These are phyloP conservation scores for Eurotiales sp. DNA, from an alignment of 2,329 filamentous ascomycete species.

Conservation along the genomic window DNA sequence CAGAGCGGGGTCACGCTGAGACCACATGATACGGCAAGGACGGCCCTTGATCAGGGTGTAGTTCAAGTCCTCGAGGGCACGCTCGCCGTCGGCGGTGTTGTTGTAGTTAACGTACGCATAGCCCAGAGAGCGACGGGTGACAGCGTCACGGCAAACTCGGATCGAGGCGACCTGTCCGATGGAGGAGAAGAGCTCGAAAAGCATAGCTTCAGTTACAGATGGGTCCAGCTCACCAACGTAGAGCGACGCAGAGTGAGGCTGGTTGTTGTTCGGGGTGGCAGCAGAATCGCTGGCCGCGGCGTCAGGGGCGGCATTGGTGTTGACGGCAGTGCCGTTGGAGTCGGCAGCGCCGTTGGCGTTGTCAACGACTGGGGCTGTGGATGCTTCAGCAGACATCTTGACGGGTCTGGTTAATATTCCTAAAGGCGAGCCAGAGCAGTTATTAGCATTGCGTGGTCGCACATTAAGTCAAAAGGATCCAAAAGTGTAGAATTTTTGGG, in stretches of 20 bases:
- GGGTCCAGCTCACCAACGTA: conserved; percentile 98
- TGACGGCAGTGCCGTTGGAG: conserved; percentile 59
- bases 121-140: conserved; percentile 95
- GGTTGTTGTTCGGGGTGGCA: conserved; percentile 63
- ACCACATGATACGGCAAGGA: conserved; percentile 99
- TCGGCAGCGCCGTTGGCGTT: conserved; percentile 37
- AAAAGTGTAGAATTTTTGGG: conserved; percentile 1
- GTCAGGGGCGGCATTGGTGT: conserved; percentile 59
- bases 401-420: conserved; percentile 58
- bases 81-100: conserved; percentile 91
- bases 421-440: conserved; percentile 22
- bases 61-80: conserved; percentile 98
- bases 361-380: conserved; percentile 66
- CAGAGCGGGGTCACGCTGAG: conserved; percentile 95
- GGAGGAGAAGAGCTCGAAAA: conserved; percentile 99
- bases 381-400: conserved; percentile 77
- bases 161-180: conserved; percentile 99
- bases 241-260: conserved; percentile 93
- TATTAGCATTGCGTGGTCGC: conserved; percentile 4
- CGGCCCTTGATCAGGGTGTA: conserved; percentile 99
- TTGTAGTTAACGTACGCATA: conserved; percentile 99
- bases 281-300: conserved; percentile 50
- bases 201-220: conserved; percentile 98
- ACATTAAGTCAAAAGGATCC: background rate
- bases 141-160: conserved; percentile 98